Percentiles rank a stretch among this genome's conserved stretches.
Conservation (phyloP, 306 rosid species). For the Begonia fuchsioides region DNA sequence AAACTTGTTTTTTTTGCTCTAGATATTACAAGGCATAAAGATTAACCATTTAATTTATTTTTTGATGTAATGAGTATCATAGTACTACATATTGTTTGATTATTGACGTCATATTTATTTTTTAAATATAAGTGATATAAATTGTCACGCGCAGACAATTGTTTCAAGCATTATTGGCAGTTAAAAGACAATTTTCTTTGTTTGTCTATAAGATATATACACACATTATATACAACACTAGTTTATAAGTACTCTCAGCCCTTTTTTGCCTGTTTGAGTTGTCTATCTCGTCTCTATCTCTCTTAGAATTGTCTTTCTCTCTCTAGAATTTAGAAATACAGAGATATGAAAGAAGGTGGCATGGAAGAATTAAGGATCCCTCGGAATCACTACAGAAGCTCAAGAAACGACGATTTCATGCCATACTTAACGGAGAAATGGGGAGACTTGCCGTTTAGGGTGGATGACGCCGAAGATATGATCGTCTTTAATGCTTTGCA, state of each 20-base stretch:
- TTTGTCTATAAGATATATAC: too few relatives aligned
- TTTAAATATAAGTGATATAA: too few relatives aligned
- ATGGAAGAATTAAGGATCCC: background rate
- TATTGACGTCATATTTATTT: too few relatives aligned
- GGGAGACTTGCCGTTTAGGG: constrained; percentile 33
- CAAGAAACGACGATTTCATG: background rate
- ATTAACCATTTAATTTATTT: too few relatives aligned
- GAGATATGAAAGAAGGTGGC: background rate
- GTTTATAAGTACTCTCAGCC: background rate
- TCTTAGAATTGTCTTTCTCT: background rate
- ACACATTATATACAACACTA: too few relatives aligned
- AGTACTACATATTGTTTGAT: too few relatives aligned
- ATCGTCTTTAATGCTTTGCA: constrained; percentile 23
- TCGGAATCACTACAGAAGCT: background rate
- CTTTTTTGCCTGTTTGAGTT: background rate
- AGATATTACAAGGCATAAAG: too few relatives aligned
- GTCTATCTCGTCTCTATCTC: background rate
- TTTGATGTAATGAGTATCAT: too few relatives aligned
- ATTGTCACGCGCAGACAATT: too few relatives aligned
- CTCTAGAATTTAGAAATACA: background rate
- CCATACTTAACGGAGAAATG: constrained; percentile 22
- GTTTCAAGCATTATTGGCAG: background rate
- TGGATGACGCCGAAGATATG: constrained; percentile 39
- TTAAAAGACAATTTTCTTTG: background rate
- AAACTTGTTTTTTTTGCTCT: too few relatives aligned